Evolutionary conservation across 2,329 filamentous ascomycete species (phyloP).

Genomic region (Aureobasidium uvarum): DNA sequence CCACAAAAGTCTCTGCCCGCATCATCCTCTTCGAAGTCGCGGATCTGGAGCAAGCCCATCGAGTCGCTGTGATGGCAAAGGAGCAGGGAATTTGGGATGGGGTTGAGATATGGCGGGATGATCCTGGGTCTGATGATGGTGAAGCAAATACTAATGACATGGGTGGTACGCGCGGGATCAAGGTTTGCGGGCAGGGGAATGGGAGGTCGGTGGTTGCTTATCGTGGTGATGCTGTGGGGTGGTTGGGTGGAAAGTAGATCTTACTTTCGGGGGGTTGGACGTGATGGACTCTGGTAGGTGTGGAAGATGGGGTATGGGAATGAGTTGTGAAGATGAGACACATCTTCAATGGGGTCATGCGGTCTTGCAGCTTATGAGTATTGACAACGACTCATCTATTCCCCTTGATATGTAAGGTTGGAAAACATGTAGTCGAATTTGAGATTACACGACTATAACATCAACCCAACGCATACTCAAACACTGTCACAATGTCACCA

Average conservation of each 20-base stretch:
- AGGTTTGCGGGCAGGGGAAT: conserved; percentile 43
- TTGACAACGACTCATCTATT: too few species aligned
- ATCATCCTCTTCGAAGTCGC: conserved; percentile 69
- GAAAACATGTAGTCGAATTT: too few species aligned
- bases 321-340: rapidly evolving
- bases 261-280: too few species aligned
- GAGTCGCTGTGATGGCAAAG: conserved; percentile 58
- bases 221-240: conserved; percentile 32
- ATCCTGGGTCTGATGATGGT: conserved; percentile 42
- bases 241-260: too few species aligned
- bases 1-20: conserved; percentile 50
- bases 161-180: conserved; percentile 28
- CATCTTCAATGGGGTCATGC: too few species aligned
- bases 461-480: too few species aligned
- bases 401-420: too few species aligned
- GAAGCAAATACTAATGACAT: neutral
- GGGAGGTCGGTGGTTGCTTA: conserved; percentile 48
- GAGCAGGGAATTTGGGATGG: conserved; percentile 37
- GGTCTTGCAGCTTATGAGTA: too few species aligned
- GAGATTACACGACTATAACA: too few species aligned
- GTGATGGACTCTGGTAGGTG: too few species aligned
- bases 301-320: too few species aligned
- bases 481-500: too few species aligned
- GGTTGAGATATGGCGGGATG: conserved; percentile 72
- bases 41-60: conserved; percentile 63